phyloP scores from a whole-genome alignment of 345 rosid species.

The Populus ilicifolia region DNA sequence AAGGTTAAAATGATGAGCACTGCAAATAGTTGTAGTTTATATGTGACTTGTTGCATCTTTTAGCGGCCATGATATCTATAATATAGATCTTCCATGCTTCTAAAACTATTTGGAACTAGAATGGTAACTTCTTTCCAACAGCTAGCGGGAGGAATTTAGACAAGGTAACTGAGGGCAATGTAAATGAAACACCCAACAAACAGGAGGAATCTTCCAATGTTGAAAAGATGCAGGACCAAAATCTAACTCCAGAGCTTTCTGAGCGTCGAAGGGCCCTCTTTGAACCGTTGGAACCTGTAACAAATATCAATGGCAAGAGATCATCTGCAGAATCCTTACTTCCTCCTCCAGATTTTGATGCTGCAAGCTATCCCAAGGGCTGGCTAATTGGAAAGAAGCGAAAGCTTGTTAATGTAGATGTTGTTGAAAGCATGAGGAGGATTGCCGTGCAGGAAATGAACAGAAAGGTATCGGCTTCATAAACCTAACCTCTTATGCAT shows the following conservation, averaged over 20 bases:
- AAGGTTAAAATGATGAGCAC: not conserved
- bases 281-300: constrained; percentile 75
- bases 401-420: constrained; percentile 87
- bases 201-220: constrained; percentile 38
- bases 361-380: constrained; percentile 76
- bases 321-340: constrained; percentile 63
- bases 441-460: constrained; percentile 95
- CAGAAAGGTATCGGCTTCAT: constrained; percentile 56
- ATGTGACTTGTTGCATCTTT: not conserved
- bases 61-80: not conserved
- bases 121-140: constrained; percentile 47
- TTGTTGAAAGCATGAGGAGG: constrained; percentile 94
- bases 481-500: not conserved
- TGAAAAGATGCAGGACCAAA: constrained; percentile 40
- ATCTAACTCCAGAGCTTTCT: constrained; percentile 41
- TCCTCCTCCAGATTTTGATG: constrained; percentile 91
- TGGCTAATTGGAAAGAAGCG: constrained; percentile 95
- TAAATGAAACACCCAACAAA: constrained; percentile 41
- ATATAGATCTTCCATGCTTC: not conserved
- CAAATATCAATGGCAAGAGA: constrained; percentile 39
- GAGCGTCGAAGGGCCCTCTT: constrained; percentile 82
- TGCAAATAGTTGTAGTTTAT: no score
- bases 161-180: constrained; percentile 35
- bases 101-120: constrained; percentile 31
- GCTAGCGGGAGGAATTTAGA: constrained; percentile 48